Evolutionary conservation across 257 asterid genomes (phyloP).

Genomic region (Cinchona pubescens): DNA sequence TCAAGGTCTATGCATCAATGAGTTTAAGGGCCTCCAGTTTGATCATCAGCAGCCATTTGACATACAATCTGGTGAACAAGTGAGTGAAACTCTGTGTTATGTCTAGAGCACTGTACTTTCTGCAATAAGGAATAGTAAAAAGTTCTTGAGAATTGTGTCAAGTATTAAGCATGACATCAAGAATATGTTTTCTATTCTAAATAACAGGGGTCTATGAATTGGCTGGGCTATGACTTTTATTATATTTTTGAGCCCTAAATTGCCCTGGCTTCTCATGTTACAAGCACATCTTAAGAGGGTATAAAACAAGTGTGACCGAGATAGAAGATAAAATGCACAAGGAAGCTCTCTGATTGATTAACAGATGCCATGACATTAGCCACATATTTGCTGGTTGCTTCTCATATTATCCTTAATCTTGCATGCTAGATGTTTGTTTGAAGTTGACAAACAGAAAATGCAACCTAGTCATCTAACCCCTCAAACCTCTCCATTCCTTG

Average conservation of each 20-base stretch:
- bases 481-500: background rate
- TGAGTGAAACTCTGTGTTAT: slow-evolving; percentile 31
- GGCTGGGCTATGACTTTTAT: background rate
- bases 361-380: background rate
- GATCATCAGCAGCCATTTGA: slow-evolving; percentile 78
- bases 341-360: background rate
- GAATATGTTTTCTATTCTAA: background rate
- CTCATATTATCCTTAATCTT: background rate
- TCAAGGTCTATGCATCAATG: slow-evolving; percentile 95
- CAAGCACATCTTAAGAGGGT: background rate
- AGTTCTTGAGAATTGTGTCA: background rate
- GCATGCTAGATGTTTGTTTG: background rate
- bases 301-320: background rate
- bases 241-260: background rate
- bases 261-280: background rate
- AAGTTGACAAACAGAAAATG: background rate
- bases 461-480: too few species aligned
- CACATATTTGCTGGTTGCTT: background rate
- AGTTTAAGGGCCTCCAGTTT: slow-evolving; percentile 78
- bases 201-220: background rate
- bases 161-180: background rate
- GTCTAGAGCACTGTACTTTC: slow-evolving; percentile 4
- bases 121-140: slow-evolving; percentile 11
- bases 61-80: slow-evolving; percentile 91
- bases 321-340: background rate